phyloP scores from a whole-genome alignment of 495 filamentous ascomycete genomes.

The Annulohypoxylon maeteangense region DNA sequence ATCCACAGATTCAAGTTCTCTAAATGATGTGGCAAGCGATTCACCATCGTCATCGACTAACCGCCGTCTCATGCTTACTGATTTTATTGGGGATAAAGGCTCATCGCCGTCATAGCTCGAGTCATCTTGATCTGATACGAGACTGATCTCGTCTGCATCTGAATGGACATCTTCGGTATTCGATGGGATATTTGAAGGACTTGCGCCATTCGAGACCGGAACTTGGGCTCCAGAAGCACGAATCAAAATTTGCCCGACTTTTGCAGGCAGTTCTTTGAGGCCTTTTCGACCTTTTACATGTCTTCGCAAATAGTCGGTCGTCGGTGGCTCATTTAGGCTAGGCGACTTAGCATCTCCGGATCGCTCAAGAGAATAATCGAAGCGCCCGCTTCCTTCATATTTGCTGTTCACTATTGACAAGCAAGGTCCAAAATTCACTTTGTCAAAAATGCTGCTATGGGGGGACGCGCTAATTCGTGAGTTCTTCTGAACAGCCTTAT shows the following conservation, averaged over 20 bases:
- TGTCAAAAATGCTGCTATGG: conserved; percentile 57
- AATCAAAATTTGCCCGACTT: conserved; percentile 49
- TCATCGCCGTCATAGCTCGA: conserved; percentile 58
- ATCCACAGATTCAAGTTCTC: conserved; percentile 55
- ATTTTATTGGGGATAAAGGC: conserved; percentile 57
- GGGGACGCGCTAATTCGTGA: conserved; percentile 28
- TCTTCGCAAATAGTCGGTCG: conserved; percentile 53
- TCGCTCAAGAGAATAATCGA: conserved; percentile 51
- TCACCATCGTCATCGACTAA: conserved; percentile 58
- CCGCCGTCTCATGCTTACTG: conserved; percentile 48
- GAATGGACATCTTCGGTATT: conserved; percentile 53
- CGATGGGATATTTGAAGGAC: conserved; percentile 40
- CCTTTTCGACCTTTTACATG: conserved; percentile 49
- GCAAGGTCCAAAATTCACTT: conserved; percentile 60
- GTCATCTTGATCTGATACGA: conserved; percentile 62
- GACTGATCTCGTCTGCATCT: conserved; percentile 59
- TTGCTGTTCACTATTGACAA: conserved; percentile 61
- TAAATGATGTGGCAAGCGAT: conserved; percentile 61
- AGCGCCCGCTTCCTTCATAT: conserved; percentile 61
- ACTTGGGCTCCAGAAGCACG: conserved; percentile 43
- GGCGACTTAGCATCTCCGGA: conserved; percentile 31
- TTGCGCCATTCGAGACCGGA: conserved; percentile 41
- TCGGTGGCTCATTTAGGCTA: conserved; percentile 46
- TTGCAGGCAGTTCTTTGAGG: conserved; percentile 53
- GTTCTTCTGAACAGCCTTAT: conserved; percentile 38